Evolutionary conservation across 306 rosid species (phyloP), one percentile per base, ranked within the genome.

Genomic region (Abrus pulchellus): DNA sequence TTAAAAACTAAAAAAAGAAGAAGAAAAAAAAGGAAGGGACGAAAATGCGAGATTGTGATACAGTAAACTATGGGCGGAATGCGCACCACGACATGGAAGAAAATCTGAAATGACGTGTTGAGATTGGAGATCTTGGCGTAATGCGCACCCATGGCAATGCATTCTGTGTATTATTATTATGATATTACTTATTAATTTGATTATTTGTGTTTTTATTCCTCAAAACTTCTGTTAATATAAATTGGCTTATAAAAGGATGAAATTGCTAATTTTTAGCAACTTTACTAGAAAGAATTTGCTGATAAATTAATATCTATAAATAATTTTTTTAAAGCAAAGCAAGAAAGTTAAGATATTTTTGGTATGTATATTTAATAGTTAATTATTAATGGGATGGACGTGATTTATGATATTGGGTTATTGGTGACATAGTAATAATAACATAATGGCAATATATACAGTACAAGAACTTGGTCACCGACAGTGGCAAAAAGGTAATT

Each of bases 401-500:
- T 7, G 65, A 5, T 59, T 62, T n/a, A 13, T 63, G 47, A 63
- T 32, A 32, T 10, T 59, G 14, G 20, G 0, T 28, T 33, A 0
- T 34, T 62, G 27, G 28, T 62, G 28, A 13, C 48, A 63, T n/a
- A 36, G 4, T 36, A 36, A 36, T 36, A 36, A 29, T 32, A 13
- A 52, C 7, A 20, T 20, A 7, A 32, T 54, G 20, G 60, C 30
- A 36, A 36, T 36, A 4, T 36, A 29, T 29, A 1, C 8, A 14
- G 52, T 14, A 66, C 36, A 4, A 7, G 52, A 3, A 66, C 36
- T 9, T 45, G 55, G 57, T 48, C 75, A 69, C 75, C 75, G 75
- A 69, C 75, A 69, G 32, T 69, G 75, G 75, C 60, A 69, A 48
- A 69, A 69, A 49, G 60, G 75, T 69, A 48, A 69, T 48, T 69